Conservation (phyloP, 169 alveolate species). For the Toxoplasma gondii region DNA sequence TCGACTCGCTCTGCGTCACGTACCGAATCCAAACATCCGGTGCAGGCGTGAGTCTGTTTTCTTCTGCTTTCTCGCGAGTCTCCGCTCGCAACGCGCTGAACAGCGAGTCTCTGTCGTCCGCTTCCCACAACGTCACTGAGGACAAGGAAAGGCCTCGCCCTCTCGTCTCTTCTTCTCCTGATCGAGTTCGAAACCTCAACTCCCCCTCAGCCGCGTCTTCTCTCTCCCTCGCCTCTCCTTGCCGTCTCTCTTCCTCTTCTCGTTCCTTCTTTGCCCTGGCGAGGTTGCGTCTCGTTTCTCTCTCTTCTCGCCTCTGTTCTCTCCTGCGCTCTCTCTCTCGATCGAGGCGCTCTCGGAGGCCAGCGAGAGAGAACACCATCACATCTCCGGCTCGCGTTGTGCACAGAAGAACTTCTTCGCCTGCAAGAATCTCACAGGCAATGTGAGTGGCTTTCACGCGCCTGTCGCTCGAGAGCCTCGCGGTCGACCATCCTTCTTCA, state of each 20-base stretch:
- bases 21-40: background rate
- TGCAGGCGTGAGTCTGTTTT: background rate
- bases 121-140: background rate
- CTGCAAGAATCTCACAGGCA: constrained; percentile 22
- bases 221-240: too few species aligned
- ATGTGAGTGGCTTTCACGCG: background rate
- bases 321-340: background rate
- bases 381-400: background rate
- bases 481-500: background rate
- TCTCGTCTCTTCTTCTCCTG: background rate
- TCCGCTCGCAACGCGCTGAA: background rate
- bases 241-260: background rate
- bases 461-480: background rate
- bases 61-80: background rate
- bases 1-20: background rate
- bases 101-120: background rate
- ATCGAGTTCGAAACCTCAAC: background rate
- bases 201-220: too few species aligned
- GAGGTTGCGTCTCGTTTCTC: background rate
- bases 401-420: background rate
- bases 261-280: background rate
- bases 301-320: background rate
- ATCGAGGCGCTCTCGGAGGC: background rate
- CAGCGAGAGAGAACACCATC: background rate
- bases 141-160: background rate